phyloP scores from a whole-genome alignment of 1,284 basidiomycete species.

The Pseudozyma thailandica region DNA sequence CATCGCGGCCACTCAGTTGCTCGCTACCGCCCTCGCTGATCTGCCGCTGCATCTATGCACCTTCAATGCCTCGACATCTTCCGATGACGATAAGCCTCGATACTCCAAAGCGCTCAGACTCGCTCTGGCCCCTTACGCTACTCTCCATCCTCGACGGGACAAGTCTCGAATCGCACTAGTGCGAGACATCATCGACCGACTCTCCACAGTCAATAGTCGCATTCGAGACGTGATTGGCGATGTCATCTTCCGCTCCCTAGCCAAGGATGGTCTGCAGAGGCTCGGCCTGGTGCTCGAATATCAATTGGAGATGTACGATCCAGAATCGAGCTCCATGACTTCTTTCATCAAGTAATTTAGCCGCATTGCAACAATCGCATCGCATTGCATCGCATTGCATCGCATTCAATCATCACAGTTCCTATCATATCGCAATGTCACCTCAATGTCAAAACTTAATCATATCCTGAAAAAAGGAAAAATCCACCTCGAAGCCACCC shows the following conservation, averaged over 20 bases:
- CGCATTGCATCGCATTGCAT: too few relatives aligned
- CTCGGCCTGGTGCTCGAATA: constrained; percentile 19
- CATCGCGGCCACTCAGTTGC: constrained; percentile 18
- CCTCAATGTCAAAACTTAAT: too few relatives aligned
- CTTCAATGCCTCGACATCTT: neutral
- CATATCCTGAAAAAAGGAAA: too few relatives aligned
- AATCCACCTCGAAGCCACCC: too few relatives aligned
- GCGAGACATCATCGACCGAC: constrained; percentile 1
- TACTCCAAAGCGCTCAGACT: constrained; percentile 9
- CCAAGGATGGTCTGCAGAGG: constrained; percentile 27
- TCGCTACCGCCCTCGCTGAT: constrained; percentile 12
- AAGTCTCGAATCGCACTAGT: constrained; percentile 1
- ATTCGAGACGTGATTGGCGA: constrained; percentile 30
- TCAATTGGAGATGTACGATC: constrained; percentile 16
- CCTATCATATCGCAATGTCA: too few relatives aligned
- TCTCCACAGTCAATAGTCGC: constrained; percentile 12
- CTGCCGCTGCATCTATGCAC: constrained; percentile 25
- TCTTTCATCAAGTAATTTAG: too few relatives aligned
- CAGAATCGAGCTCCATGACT: too few relatives aligned
- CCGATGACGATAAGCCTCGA: neutral
- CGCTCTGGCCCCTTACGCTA: constrained; percentile 7
- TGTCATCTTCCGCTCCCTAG: constrained; percentile 20
- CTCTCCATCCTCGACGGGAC: constrained; percentile 9
- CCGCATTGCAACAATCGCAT: too few relatives aligned
- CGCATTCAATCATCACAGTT: too few relatives aligned